Evolutionary conservation across 1,284 basidiomycete genomes (phyloP).

Genomic region (Ustilago tritici): DNA sequence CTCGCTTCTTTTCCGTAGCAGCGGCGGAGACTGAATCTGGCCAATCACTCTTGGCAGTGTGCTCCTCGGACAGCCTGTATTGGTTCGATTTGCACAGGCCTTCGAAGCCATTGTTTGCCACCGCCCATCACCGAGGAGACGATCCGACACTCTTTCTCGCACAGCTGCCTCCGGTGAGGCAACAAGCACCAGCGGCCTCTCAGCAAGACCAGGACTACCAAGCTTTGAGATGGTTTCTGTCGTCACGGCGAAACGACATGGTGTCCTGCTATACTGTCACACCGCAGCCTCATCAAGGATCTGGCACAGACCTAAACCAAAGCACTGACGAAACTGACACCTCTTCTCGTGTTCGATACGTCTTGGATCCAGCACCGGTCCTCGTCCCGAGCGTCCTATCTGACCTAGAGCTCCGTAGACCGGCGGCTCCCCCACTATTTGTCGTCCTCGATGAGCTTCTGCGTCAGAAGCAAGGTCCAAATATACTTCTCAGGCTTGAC

Average conservation of each 20-base stretch:
- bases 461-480: not conserved
- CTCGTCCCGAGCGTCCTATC: conserved; percentile 5
- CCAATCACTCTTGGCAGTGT: conserved; percentile 27
- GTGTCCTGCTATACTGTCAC: conserved; percentile 20
- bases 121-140: conserved; percentile 43
- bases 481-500: conserved; percentile 10
- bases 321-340: not conserved
- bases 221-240: conserved; percentile 10
- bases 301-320: not conserved
- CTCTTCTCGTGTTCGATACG: not conserved
- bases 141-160: conserved; percentile 28
- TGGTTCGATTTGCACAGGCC: conserved; percentile 29
- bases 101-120: conserved; percentile 18
- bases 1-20: conserved; percentile 29
- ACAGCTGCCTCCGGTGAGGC: not conserved
- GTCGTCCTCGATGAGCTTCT: conserved; percentile 6
- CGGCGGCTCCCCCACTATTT: conserved; percentile 13
- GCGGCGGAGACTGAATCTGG: not conserved
- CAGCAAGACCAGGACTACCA: not conserved
- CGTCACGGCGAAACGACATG: conserved; percentile 23
- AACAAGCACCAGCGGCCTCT: not conserved
- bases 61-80: conserved; percentile 34
- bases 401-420: not conserved
- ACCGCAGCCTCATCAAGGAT: not conserved
- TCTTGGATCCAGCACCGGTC: conserved; percentile 14